Percentiles rank a stretch among this genome's conserved stretches.
phyloP scores from a whole-genome alignment of 2,329 filamentous ascomycete species.

The Spiromastix sp. region DNA sequence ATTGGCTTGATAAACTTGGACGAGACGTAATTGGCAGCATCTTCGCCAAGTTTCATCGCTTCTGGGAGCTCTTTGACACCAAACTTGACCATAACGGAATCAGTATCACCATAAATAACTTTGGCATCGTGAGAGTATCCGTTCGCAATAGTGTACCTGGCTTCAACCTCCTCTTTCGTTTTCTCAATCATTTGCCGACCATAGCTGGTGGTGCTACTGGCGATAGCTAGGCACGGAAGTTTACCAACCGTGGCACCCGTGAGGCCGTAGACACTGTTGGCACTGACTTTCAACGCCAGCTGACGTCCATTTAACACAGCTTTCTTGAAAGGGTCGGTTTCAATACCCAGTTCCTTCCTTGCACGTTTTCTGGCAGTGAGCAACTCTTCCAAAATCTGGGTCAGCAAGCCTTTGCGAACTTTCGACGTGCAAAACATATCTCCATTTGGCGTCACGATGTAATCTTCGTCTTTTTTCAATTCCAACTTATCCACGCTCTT shows the following conservation, averaged over 20 bases:
- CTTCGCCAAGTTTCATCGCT: slow-evolving; percentile 90
- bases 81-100: slow-evolving; percentile 99
- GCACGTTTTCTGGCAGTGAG: slow-evolving; percentile 87
- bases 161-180: slow-evolving; percentile 92
- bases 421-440: slow-evolving; percentile 86
- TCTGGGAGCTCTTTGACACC: slow-evolving; percentile 77
- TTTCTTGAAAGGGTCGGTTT: slow-evolving; percentile 95
- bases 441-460: slow-evolving; percentile 89
- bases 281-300: slow-evolving; percentile 88
- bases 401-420: slow-evolving; percentile 79
- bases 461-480: slow-evolving; percentile 82
- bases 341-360: slow-evolving; percentile 76
- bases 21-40: slow-evolving; percentile 81
- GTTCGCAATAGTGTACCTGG: slow-evolving; percentile 80
- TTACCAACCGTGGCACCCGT: slow-evolving; percentile 96
- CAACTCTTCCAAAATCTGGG: slow-evolving; percentile 92
- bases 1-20: slow-evolving; percentile 92
- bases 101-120: slow-evolving; percentile 97
- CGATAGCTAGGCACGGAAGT: slow-evolving; percentile 86
- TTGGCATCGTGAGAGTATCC: slow-evolving; percentile 90
- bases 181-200: slow-evolving; percentile 98
- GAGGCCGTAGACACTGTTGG: slow-evolving; percentile 95
- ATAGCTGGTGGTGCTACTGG: slow-evolving; percentile 93
- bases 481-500: slow-evolving; percentile 63
- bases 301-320: slow-evolving; percentile 96